A percentile compares a stretch with the other conserved stretches of the same genome.
phyloP scores from a whole-genome alignment of 805 yeast species.

The Candida multigemmis region DNA sequence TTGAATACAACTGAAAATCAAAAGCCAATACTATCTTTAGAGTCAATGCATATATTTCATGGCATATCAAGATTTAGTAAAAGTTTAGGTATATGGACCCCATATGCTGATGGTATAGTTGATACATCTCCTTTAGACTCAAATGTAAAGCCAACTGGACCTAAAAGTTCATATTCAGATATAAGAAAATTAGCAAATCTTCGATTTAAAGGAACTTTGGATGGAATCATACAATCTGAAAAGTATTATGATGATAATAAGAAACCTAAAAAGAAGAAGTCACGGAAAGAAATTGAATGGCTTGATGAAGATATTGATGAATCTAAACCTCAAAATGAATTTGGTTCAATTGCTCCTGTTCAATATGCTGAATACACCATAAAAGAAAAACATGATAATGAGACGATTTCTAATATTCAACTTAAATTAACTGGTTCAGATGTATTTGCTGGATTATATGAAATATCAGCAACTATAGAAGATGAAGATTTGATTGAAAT shows the following conservation, averaged over 20 bases:
- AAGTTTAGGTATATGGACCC: constrained; percentile 64
- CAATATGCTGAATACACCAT: constrained; percentile 41
- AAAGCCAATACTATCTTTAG: constrained; percentile 34
- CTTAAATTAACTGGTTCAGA: constrained; percentile 54
- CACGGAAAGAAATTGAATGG: constrained; percentile 11
- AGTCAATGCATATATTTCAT: constrained; percentile 46
- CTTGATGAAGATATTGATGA: constrained; percentile 3
- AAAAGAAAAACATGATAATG: constrained; percentile 15
- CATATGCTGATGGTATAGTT: constrained; percentile 59
- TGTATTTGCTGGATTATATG: constrained; percentile 72
- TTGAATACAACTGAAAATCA: constrained; percentile 29
- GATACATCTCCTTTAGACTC: constrained; percentile 58
- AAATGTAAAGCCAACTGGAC: constrained; percentile 1
- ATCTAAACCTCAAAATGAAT: constrained; percentile 19
- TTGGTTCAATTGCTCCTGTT: constrained; percentile 49
- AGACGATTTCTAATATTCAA: constrained; percentile 12
- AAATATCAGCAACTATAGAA: constrained; percentile 35
- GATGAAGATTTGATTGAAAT: constrained; percentile 27
- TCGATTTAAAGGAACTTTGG: constrained; percentile 51
- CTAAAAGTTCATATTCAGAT: constrained; percentile 4
- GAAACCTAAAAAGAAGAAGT: constrained; percentile 3
- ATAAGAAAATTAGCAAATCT: constrained; percentile 39
- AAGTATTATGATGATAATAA: constrained; percentile 29
- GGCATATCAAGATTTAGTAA: constrained; percentile 57
- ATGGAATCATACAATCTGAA: constrained; percentile 24